Evolutionary conservation across 306 rosid species (phyloP), one percentile per base, ranked within the genome.

Genomic region (Trifolium pratense): DNA sequence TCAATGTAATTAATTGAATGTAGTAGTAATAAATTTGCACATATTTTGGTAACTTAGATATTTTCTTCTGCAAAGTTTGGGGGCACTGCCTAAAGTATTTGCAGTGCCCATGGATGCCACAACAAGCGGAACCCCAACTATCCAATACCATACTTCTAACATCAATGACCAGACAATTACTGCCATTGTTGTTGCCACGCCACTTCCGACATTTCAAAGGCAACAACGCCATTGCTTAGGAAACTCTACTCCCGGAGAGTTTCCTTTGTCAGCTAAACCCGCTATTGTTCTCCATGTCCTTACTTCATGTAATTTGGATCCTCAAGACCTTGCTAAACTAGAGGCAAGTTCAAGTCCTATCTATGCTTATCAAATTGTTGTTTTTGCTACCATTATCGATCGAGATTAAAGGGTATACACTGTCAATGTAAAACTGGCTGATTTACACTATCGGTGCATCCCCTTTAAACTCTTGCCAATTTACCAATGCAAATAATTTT

Each of bases 51-150:
- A 75, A 79, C 68, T 79, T 86, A 85, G 87, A 83, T 73, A 78
- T 77, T 77, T 73, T 75, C 82, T 59, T 71, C 83, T 72, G 84
- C 84, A 77, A 83, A 82, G 81, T 74, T 88, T 79, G 93, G 92
- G 89, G 93, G 89, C 91, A 87, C 98, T 93, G 98, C 91, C 36
- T 46, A 82, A 76, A 31, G 40, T 66, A 40, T 66, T 21, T 45
- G 96, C 97, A 91, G 96, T 91, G 97, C 97, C 96, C 91, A 93
- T 94, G 97, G 98, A 94, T 51, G 97, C 96, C 80, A 86, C 98
- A 58, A 85, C 97, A 2, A 87, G 97, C 74, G 92, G 96, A 83
- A 89, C 92, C 85, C 91, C 94, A 46, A 75, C 92, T 25, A 79
- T 94, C 55, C 94, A 93, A 84, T 91, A 84, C 85, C 92, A 83